Base-by-base conservation (phyloP, 2,329 filamentous ascomycete genomes). In the Verticillium nubilum region DNA sequence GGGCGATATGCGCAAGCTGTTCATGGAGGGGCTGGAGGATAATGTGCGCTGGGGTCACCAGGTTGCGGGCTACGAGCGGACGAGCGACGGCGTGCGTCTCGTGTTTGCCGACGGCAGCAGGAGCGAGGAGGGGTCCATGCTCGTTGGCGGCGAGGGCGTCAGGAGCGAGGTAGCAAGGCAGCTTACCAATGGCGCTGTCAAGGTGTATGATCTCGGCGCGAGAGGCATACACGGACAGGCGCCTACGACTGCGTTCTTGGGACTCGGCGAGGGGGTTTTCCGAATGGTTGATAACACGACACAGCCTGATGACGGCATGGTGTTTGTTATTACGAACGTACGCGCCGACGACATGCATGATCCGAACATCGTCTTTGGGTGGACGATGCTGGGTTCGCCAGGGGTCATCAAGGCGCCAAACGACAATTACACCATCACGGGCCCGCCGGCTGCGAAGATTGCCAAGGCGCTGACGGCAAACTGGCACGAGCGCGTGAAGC, bases 221-320 rank as follows among this genome's bases (percentile, higher is more conserved):
- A 72, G 86, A 54, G 85, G 85, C 1, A 87, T 89, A 26, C 86
- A 89, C 64, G 86, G 86, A 0, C 84, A 88, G 67, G 84, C 86
- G 7, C 83, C 85, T 0, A 84, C 80, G 0, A 78, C 80, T 0
- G 85, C 86, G 0, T 89, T 88, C 74, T 83, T 81, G 61, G 78
- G 70, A 0, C 74, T 89, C 1, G 85, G 86, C 1, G 86, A 88
- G 68, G 86, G 86, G 2, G 86, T 89, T 0, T 88, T 82, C 67
- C 67, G 78, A 2, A n/a, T 86, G 0, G 65, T 69, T 1, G 86
- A 89, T 65, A 69, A 75, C 2, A 72, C 76, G 0, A 47, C 42
- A 10, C 74, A 78, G 13, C 69, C 77, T 0, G n/a, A 47, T 12
- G 67, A 75, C 2, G 84, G 83, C 0, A 69, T 68, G 6, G 71